Evolutionary conservation across 73 alveolate species (phyloP).

Genomic region (Tetrahymena thermophila): DNA sequence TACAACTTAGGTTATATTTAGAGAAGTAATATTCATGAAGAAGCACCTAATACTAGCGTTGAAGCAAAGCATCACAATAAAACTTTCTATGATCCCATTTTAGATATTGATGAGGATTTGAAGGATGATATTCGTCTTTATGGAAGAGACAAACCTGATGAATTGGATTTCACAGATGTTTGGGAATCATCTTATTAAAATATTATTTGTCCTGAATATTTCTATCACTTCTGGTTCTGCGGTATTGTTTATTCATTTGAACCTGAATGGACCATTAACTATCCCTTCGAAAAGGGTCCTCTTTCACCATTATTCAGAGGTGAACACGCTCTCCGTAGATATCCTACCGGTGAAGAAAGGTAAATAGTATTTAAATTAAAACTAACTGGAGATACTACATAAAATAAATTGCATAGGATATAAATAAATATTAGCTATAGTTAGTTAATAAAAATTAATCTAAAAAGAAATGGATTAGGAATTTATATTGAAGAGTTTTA

Average conservation of each 20-base stretch:
- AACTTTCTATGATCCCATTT: background rate
- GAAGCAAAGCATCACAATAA: background rate
- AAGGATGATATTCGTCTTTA: background rate
- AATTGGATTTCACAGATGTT: conserved; percentile 46
- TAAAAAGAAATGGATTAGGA: background rate
- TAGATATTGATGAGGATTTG: background rate
- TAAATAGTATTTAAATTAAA: background rate
- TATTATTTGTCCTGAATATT: conserved; percentile 37
- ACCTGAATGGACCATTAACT: conserved; percentile 67
- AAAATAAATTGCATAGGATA: background rate
- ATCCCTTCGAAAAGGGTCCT: conserved; percentile 89
- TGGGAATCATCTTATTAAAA: conserved; percentile 38
- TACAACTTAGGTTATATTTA: background rate
- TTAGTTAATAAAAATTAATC: too few relatives aligned
- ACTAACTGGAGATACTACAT: background rate
- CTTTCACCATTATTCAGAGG: conserved; percentile 85
- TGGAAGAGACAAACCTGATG: conserved; percentile 40
- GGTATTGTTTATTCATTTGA: conserved; percentile 48
- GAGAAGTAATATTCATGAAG: background rate
- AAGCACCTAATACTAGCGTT: background rate
- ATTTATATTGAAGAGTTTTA: too few relatives aligned
- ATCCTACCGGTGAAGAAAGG: conserved; percentile 88
- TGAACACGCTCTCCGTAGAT: conserved; percentile 87
- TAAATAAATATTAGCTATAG: background rate
- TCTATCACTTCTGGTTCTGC: conserved; percentile 43